A percentile compares a stretch with the other conserved stretches of the same genome.
Conservation (phyloP, 805 yeast species). For the Barnettozyma vustinii region DNA sequence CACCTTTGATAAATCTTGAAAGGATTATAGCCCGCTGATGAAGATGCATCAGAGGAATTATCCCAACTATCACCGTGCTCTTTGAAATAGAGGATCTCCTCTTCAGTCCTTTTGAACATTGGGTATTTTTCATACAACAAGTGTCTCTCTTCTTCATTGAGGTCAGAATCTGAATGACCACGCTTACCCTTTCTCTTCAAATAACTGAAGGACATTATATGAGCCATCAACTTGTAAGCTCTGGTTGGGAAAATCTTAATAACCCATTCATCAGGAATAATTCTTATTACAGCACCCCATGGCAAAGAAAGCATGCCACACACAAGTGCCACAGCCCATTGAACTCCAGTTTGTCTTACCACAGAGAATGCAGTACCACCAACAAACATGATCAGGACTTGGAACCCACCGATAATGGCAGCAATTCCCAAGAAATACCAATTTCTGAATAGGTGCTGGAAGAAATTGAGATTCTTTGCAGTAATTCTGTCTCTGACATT, state of each 20-base stretch:
- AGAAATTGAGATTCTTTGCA: slow-evolving; percentile 68
- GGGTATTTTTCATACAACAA: slow-evolving; percentile 25
- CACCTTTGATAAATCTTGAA: slow-evolving; percentile 23
- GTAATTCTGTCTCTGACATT: slow-evolving; percentile 55
- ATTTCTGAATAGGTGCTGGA: slow-evolving; percentile 76
- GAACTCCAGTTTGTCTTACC: slow-evolving; percentile 68
- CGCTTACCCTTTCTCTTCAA: slow-evolving; percentile 9
- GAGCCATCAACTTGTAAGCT: slow-evolving; percentile 17
- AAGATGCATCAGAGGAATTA: slow-evolving; percentile 13
- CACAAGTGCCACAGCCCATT: slow-evolving; percentile 86
- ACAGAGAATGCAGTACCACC: slow-evolving; percentile 96
- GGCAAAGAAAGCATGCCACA: slow-evolving; percentile 83
- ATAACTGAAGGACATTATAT: slow-evolving; percentile 18
- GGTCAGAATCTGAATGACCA: neutral
- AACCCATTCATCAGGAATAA: slow-evolving; percentile 78
- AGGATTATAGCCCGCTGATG: slow-evolving; percentile 18
- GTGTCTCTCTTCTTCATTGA: slow-evolving; percentile 14
- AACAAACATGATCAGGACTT: slow-evolving; percentile 86
- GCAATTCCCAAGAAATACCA: slow-evolving; percentile 75
- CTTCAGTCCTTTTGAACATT: slow-evolving; percentile 29
- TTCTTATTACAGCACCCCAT: slow-evolving; percentile 67
- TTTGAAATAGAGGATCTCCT: slow-evolving; percentile 25
- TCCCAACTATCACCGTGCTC: slow-evolving; percentile 10
- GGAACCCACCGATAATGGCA: slow-evolving; percentile 72
- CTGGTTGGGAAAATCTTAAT: slow-evolving; percentile 58